phyloP scores from a whole-genome alignment of 352 stramenopile genomes.

The Globisporangium acanthophoron region DNA sequence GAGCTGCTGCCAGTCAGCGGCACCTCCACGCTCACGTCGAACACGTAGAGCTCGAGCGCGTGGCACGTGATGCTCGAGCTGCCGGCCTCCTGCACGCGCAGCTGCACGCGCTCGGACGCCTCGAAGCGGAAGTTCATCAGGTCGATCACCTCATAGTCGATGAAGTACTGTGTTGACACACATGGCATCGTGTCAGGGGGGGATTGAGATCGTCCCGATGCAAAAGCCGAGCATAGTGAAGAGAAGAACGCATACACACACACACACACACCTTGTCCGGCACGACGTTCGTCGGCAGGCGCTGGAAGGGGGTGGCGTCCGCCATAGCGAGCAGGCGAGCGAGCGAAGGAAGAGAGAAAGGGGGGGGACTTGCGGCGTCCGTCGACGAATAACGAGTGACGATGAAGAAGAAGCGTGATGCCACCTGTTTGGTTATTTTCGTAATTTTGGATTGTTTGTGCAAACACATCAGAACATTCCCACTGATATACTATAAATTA shows the following conservation, averaged over 20 bases:
- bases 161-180: constrained; percentile 36
- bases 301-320: constrained; percentile 25
- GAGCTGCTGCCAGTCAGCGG: constrained; percentile 18
- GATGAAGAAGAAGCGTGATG: no score
- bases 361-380: not conserved
- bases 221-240: no score
- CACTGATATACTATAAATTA: no score
- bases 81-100: constrained; percentile 40
- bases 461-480: no score
- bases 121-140: constrained; percentile 78
- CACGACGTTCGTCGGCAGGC: constrained; percentile 48
- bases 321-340: not conserved
- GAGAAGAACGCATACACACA: no score
- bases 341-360: not conserved
- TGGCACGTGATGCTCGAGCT: constrained; percentile 89
- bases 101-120: constrained; percentile 45
- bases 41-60: constrained; percentile 91
- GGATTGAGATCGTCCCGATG: no score
- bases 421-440: no score
- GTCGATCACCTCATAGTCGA: constrained; percentile 77
- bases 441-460: no score
- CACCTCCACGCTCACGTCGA: constrained; percentile 57
- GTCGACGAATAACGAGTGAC: no score
- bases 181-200: no score
- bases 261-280: constrained; percentile 45